Evolutionary conservation across 2,329 filamentous ascomycete genomes (phyloP), one percentile per base, ranked within the genome.

Genomic region (Xenoacremonium recifei): DNA sequence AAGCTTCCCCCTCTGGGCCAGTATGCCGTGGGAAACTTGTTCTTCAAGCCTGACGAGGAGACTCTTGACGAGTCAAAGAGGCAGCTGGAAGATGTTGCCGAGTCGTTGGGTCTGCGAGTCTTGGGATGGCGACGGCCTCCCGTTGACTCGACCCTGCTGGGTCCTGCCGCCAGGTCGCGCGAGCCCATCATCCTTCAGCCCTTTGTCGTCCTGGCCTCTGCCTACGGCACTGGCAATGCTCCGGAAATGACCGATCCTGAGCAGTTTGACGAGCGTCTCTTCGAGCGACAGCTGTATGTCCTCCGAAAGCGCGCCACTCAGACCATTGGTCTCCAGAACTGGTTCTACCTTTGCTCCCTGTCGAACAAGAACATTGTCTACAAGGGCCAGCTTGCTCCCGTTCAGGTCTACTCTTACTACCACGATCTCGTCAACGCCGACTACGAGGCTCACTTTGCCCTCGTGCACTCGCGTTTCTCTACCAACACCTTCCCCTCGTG

Each of bases 321-420:
- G 73, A 87, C 89, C 59, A 93, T 96, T 64, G 91, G 92, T 46
- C 79, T 96, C 42, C 89, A 95, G 70, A 96, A 96, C 69, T 97
- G 92, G 92, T 97, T 97, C 77, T 97, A 97, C 68, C 77, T 97
- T 45, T 97, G 92, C 78, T 96, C 90, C 37, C 73, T 97, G 54
- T 93, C 85, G 68, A 96, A 96, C 82, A 91, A 91, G 72, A 97
- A 97, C 74, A 97, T 97, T 70, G 89, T 97, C 47, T 97, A 97
- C 80, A 97, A 97, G 79, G 92, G 92, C 51, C 93, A 97, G 67
- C 77, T 97, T 53, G 87, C 92, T 33, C 92, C 92, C 18, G 82
- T 92, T 21, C 92, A 97, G 74, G 92, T 97, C 39, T 97, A 97
- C 72, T 87, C 95, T 65, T 97, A 97, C 75, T 97, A 95, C 71